Evolutionary conservation across 805 yeast species (phyloP), one percentile per base, ranked within the genome.

Genomic region (Millerozyma acaciae): DNA sequence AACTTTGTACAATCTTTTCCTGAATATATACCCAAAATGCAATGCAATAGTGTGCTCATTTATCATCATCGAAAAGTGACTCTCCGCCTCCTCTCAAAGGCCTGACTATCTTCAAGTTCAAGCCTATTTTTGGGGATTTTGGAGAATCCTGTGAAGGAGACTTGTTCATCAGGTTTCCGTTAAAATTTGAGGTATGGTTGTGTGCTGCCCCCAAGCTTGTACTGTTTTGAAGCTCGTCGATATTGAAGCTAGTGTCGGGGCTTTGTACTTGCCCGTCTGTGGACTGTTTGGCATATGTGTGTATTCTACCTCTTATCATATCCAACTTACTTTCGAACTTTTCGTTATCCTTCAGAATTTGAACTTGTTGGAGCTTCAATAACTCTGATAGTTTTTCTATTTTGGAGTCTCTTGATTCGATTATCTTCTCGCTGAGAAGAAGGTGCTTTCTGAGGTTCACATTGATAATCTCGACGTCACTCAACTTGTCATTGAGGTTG

Each of bases 391-490:
- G 60, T 19, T 72, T 66, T 33, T 65, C 63, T 30, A 83, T 80
- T 30, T 82, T 67, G 33, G 65, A 67, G 38, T 74, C 75, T 34
- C 86, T 68, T 12, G 75, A 59, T 13, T 73, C 78, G 19, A 80
- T 70, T 38, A 81, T 68, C 40, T 74, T 69, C 37, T 75, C 75
- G 24, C 76, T 64, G 4, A 77, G 62, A 17, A 64, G 62, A 13
- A 80, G 60, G 43, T 81, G 86, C 43, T 68, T 75, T 32, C 74
- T 65, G 21, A 83, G 56, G 31, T 71, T 62, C 19, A 66, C 57
- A 49, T 83, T 83, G 48, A 79, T 80, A n/a, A 65, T 54, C 39
- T 79, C 81, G 20, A 80, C 70, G 39, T 81, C 84, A 32, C 68
- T 68, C 34, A 82, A 67, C 35, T 79, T 78, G n/a, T 60, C 63